Percentiles rank a stretch among this genome's conserved stretches.
These are phyloP conservation scores for Rhizomucor miehei DNA, from an alignment of 371 early-diverging fungal genomes.

Conservation along the genomic window DNA sequence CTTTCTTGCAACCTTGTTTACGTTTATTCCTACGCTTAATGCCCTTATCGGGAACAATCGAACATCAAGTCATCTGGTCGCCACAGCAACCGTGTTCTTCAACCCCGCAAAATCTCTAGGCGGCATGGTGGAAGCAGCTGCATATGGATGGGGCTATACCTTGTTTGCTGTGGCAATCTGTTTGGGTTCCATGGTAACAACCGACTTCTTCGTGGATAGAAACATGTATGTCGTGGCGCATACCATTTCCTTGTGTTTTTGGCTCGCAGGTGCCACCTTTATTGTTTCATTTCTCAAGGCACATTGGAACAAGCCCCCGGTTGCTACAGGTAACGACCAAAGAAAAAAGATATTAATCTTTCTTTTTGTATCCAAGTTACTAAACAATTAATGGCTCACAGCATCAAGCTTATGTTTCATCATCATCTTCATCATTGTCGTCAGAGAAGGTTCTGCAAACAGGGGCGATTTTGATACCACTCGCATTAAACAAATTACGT, in stretches of 20 bases:
- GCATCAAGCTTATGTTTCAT: slow-evolving; percentile 64
- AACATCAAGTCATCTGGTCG: slow-evolving; percentile 59
- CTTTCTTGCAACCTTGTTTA: slow-evolving; percentile 57
- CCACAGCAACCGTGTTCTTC: slow-evolving; percentile 65
- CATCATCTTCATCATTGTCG: slow-evolving; percentile 52
- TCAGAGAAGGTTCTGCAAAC: slow-evolving; percentile 51
- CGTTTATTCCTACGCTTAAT: slow-evolving; percentile 57
- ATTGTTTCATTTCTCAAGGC: slow-evolving; percentile 61
- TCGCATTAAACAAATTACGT: slow-evolving; percentile 54
- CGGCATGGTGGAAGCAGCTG: slow-evolving; percentile 66
- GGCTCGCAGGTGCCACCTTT: slow-evolving; percentile 60
- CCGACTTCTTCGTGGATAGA: slow-evolving; percentile 56
- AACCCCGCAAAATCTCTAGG: slow-evolving; percentile 68
- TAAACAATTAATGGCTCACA: slow-evolving; percentile 10
- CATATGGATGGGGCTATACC: slow-evolving; percentile 55
- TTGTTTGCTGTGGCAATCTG: slow-evolving; percentile 48
- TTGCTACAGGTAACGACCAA: slow-evolving; percentile 45
- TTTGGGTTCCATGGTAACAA: slow-evolving; percentile 54
- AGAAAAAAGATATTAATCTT: not conserved
- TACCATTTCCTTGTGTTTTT: slow-evolving; percentile 47
- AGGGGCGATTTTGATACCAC: slow-evolving; percentile 50
- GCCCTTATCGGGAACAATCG: slow-evolving; percentile 44
- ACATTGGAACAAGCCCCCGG: slow-evolving; percentile 59
- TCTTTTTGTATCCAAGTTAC: too few species aligned
- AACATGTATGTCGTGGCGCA: slow-evolving; percentile 40